phyloP scores from a whole-genome alignment of 1,284 basidiomycete species.

The Apiotrichum mycotoxinovorans region DNA sequence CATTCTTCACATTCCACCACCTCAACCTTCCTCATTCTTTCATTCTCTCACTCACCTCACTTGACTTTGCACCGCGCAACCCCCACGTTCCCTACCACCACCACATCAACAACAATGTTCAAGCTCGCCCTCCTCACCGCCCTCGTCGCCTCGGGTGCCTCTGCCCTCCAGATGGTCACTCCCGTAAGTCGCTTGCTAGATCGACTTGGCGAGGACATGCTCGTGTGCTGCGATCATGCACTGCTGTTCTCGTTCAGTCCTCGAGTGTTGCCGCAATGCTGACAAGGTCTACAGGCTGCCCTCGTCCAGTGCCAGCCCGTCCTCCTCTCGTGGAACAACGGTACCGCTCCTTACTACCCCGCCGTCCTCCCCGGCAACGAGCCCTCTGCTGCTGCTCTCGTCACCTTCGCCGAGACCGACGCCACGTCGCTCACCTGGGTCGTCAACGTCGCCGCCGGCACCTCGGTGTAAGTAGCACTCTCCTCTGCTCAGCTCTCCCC shows the following conservation, averaged over 20 bases:
- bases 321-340: slow-evolving; percentile 58
- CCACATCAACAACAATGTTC: slow-evolving; percentile 1
- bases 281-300: slow-evolving; percentile 26
- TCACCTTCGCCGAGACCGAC: slow-evolving; percentile 35
- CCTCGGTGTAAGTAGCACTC: slow-evolving; percentile 59
- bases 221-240: too few relatives aligned
- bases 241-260: too few relatives aligned
- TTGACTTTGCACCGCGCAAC: not conserved
- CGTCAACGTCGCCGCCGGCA: slow-evolving; percentile 57
- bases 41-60: not conserved
- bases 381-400: slow-evolving; percentile 52
- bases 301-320: slow-evolving; percentile 45
- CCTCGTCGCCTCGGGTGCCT: slow-evolving; percentile 2
- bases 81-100: slow-evolving; percentile 1
- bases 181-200: slow-evolving; percentile 4
- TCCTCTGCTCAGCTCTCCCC: too few relatives aligned
- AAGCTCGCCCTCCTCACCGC: slow-evolving; percentile 8
- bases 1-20: not conserved
- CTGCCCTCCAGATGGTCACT: slow-evolving; percentile 7
- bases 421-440: slow-evolving; percentile 60
- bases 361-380: slow-evolving; percentile 68
- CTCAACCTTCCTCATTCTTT: not conserved
- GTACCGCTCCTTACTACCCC: slow-evolving; percentile 62
- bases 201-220: too few relatives aligned
- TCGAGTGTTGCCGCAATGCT: too few relatives aligned